Evolutionary conservation across 345 rosid genomes (phyloP), one percentile per base, ranked within the genome.

Genomic region (Cardamine chenopodiifolia): DNA sequence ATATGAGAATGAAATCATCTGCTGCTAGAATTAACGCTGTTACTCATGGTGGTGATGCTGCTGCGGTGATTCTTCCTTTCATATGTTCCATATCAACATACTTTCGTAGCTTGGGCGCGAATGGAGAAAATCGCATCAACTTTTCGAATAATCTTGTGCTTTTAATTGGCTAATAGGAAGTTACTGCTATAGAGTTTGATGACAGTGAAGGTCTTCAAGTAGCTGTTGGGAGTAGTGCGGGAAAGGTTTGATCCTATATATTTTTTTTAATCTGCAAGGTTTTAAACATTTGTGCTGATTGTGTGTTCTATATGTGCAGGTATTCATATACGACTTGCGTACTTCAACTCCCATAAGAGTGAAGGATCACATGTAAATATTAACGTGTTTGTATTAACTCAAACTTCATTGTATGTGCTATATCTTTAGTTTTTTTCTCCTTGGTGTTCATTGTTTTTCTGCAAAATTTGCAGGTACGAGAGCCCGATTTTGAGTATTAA

Each of bases 321-420:
- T 95, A 63, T 80, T 95, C 79, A 76, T 95, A 62, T 95, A 95
- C 69, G 97, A 95, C 70, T 78, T 95, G 82, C 90, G 97, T 69
- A 86, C 99, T 35, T 89, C 99, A 47, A 69, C 86, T 76, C 97
- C 97, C 39, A 53, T 89, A 18, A 83, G 84, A 80, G 78, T 92
- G 72, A 92, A 87, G 82, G 97, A 95, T 83, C 99, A 95, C 83
- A 89, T 92, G 99, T 95, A 82, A 84, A 96, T 81, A 58, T 52
- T 20, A 63, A 48, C 48, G 28, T 29, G 47, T 66, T 32, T 49
- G 10, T 35, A 29, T 23, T 55, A 14, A 57, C 28, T 62, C 42
- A 44, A 60, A 25, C 17, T 26, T 55, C 19, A 28, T 52, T 15
- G 13, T 59, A 17, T 52, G 39, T 40, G 65, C 53, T 72, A 11